Percentiles rank a stretch among this genome's conserved stretches.
Conservation (phyloP, 306 rosid genomes). For the Vigna angularis region DNA sequence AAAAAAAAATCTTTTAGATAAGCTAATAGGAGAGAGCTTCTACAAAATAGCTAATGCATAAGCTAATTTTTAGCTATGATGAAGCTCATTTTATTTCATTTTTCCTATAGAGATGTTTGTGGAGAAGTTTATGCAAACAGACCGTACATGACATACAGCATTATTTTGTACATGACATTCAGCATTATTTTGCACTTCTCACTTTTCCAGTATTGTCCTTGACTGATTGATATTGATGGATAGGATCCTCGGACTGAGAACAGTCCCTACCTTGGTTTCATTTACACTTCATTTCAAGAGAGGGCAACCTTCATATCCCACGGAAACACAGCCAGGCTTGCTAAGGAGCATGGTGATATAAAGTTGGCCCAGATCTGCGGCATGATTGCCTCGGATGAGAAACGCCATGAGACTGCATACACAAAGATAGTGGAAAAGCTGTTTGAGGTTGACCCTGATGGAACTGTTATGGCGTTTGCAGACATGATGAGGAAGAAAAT, state of each 20-base stretch:
- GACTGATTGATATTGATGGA: conserved; percentile 27
- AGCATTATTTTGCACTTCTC: not conserved
- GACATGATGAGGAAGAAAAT: conserved; percentile 97
- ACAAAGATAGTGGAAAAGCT: conserved; percentile 89
- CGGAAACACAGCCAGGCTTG: conserved; percentile 96
- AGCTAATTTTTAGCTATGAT: too few species aligned
- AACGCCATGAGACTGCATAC: conserved; percentile 93
- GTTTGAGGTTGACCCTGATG: conserved; percentile 87
- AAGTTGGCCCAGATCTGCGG: conserved; percentile 94
- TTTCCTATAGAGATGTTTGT: too few species aligned
- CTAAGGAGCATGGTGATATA: conserved; percentile 80
- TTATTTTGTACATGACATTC: not conserved
- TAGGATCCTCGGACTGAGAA: conserved; percentile 94
- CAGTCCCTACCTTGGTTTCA: conserved; percentile 90
- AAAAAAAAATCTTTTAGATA: too few species aligned
- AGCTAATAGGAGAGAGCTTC: too few species aligned
- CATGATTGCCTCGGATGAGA: conserved; percentile 87
- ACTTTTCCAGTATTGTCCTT: conserved; percentile 12
- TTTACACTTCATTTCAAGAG: conserved; percentile 92
- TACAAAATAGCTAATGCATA: too few species aligned
- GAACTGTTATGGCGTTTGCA: conserved; percentile 75
- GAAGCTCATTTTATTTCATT: too few species aligned
- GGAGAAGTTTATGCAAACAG: too few species aligned
- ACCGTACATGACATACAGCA: not conserved
- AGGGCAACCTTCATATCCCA: conserved; percentile 93